Percentiles rank a stretch among this genome's conserved stretches.
phyloP scores from a whole-genome alignment of 2,329 filamentous ascomycete genomes.

The Exophiala aquamarina region DNA sequence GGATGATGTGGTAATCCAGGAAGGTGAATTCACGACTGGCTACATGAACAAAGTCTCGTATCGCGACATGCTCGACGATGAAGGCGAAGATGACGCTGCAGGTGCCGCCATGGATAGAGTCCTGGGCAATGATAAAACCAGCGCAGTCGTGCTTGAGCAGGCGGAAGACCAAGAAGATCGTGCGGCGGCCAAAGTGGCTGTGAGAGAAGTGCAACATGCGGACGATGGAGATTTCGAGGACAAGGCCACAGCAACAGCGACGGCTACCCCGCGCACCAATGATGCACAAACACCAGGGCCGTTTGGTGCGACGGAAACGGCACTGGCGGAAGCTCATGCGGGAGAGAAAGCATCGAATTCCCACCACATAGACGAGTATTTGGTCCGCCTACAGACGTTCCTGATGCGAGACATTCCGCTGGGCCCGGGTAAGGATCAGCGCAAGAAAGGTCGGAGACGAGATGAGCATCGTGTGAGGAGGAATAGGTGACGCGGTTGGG shows the following conservation, averaged over 20 bases:
- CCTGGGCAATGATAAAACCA: slow-evolving; percentile 55
- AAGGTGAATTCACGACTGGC: slow-evolving; percentile 96
- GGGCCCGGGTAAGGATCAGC: slow-evolving; percentile 48
- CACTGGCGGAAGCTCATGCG: slow-evolving; percentile 42
- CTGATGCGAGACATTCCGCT: slow-evolving; percentile 51
- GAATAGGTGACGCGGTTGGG: too few species aligned
- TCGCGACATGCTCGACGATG: slow-evolving; percentile 63
- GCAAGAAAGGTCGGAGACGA: slow-evolving; percentile 48
- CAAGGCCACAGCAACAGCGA: slow-evolving; percentile 44
- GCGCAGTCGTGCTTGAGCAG: slow-evolving; percentile 75
- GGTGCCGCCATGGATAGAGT: slow-evolving; percentile 84
- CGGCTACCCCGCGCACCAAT: slow-evolving; percentile 31
- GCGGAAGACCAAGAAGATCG: slow-evolving; percentile 94
- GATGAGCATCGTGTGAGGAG: slow-evolving; percentile 45
- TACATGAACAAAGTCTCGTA: slow-evolving; percentile 80
- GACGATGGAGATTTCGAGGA: slow-evolving; percentile 85
- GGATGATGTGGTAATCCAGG: slow-evolving; percentile 97
- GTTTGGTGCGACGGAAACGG: slow-evolving; percentile 29
- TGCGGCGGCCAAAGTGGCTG: slow-evolving; percentile 78
- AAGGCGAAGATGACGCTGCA: slow-evolving; percentile 60
- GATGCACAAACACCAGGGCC: slow-evolving; percentile 29
- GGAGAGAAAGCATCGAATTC: slow-evolving; percentile 41
- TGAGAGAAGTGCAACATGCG: slow-evolving; percentile 80
- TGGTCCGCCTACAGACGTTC: slow-evolving; percentile 68
- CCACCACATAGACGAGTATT: slow-evolving; percentile 70